These are phyloP conservation scores for Pseudonitzschia pungens DNA, from an alignment of 108 stramenopile genomes.

Conservation along the genomic window DNA sequence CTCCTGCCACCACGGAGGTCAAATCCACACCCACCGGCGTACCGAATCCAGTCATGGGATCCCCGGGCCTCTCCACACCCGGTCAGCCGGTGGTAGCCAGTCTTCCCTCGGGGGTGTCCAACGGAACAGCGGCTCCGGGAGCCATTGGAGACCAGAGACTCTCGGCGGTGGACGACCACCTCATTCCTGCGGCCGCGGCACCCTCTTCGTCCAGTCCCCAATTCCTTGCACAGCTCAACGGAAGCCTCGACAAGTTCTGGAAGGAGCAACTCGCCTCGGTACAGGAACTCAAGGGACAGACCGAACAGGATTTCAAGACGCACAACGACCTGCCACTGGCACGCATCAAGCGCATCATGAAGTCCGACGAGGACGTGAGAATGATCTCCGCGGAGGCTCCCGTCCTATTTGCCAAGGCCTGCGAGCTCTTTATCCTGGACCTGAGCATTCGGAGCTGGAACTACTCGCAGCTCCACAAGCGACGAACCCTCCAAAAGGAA, in stretches of 20 bases:
- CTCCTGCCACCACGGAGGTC: conserved; percentile 7
- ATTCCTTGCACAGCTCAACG: conserved; percentile 66
- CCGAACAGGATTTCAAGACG: conserved; percentile 89
- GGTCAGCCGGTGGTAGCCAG: background rate
- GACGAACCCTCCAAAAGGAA: conserved; percentile 86
- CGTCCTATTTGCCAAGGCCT: conserved; percentile 97
- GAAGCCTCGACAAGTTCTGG: conserved; percentile 69
- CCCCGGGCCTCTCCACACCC: background rate
- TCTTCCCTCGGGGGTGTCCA: background rate
- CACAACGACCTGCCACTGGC: conserved; percentile 94
- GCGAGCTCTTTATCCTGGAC: conserved; percentile 98
- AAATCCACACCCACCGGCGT: conserved; percentile 12
- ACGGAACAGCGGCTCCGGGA: background rate
- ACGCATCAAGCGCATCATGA: conserved; percentile 99
- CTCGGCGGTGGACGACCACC: conserved; percentile 6
- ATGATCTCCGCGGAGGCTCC: conserved; percentile 98
- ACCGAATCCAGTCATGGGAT: conserved; percentile 33
- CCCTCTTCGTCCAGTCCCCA: conserved; percentile 58
- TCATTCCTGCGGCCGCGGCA: conserved; percentile 41
- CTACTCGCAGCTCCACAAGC: conserved; percentile 76
- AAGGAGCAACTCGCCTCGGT: conserved; percentile 52
- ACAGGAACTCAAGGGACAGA: conserved; percentile 52
- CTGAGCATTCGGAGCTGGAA: conserved; percentile 89
- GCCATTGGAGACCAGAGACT: background rate
- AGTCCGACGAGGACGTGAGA: conserved; percentile 94